These are phyloP conservation scores for Ambrosia trifida DNA, from an alignment of 129 eudicot genomes.

Conservation along the genomic window DNA sequence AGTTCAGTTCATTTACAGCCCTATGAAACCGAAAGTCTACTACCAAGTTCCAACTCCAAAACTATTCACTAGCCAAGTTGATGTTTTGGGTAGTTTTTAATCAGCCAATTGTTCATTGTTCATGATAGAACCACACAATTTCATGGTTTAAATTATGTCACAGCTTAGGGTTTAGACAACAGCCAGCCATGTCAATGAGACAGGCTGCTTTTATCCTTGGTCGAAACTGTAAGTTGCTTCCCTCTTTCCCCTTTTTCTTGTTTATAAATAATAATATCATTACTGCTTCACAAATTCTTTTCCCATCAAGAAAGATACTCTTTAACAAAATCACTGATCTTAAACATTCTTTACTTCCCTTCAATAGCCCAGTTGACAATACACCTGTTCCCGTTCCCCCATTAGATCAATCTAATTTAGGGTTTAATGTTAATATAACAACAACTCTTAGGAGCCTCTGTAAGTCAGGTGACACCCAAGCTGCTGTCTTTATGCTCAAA, in stretches of 20 bases:
- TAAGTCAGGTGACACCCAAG: conserved; percentile 27
- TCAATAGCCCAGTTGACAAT: conserved; percentile 14
- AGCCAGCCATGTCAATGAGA: conserved; percentile 17
- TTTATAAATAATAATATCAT: conserved; percentile 12
- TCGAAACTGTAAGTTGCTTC: conserved; percentile 35
- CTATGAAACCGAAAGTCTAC: too few relatives aligned
- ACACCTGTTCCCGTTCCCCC: conserved; percentile 33
- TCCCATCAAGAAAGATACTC: conserved; percentile 26
- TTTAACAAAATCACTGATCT: conserved; percentile 14
- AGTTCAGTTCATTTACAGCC: too few relatives aligned
- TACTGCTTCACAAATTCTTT: conserved; percentile 24
- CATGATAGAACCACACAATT: conserved; percentile 9
- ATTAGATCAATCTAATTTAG: conserved; percentile 28
- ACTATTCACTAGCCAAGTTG: too few relatives aligned
- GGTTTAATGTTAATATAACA: conserved; percentile 20
- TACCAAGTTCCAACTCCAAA: too few relatives aligned
- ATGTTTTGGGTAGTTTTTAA: too few relatives aligned
- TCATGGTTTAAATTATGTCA: conserved; percentile 19
- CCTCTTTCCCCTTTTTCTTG: conserved; percentile 20
- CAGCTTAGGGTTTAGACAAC: conserved; percentile 31
- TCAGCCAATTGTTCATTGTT: not conserved
- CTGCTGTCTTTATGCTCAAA: conserved; percentile 24
- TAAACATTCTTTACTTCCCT: conserved; percentile 29
- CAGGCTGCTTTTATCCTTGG: conserved; percentile 31
- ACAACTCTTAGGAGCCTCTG: conserved; percentile 16